A percentile compares a stretch with the other conserved stretches of the same genome.
phyloP scores from a whole-genome alignment of 164 flowering plant species.

The Vitis cinerea region DNA sequence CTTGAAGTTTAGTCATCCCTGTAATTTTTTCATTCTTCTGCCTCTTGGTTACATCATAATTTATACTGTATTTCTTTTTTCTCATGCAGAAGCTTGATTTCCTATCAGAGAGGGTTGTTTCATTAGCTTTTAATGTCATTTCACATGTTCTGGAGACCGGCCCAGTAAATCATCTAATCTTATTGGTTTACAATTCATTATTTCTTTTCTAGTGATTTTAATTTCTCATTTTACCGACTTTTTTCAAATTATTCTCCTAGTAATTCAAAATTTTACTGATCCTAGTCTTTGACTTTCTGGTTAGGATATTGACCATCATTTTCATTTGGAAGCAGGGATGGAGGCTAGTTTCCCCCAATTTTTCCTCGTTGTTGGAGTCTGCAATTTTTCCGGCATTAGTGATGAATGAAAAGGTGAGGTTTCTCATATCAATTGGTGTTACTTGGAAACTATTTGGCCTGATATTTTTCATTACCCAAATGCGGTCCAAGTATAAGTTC shows the following conservation, averaged over 20 bases:
- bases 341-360: constrained; percentile 78
- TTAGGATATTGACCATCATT: not conserved
- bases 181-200: constrained; percentile 1
- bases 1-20: not conserved
- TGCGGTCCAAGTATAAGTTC: not conserved
- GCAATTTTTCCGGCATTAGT: constrained; percentile 72
- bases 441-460: too few relatives aligned
- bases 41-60: not conserved
- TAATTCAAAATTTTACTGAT: not conserved
- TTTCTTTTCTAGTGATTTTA: not conserved
- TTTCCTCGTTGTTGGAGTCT: constrained; percentile 55
- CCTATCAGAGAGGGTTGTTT: constrained; percentile 59
- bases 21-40: not conserved
- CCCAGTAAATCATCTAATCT: constrained; percentile 46
- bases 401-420: constrained; percentile 66
- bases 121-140: constrained; percentile 72
- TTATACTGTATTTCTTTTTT: not conserved
- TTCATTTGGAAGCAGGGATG: constrained; percentile 61
- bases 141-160: constrained; percentile 78
- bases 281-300: not conserved
- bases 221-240: too few relatives aligned
- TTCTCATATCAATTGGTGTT: not conserved
- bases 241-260: too few relatives aligned
- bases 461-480: too few relatives aligned
- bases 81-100: constrained; percentile 63